Conservation (phyloP, 1,284 basidiomycete species). For the Ustilago curta region DNA sequence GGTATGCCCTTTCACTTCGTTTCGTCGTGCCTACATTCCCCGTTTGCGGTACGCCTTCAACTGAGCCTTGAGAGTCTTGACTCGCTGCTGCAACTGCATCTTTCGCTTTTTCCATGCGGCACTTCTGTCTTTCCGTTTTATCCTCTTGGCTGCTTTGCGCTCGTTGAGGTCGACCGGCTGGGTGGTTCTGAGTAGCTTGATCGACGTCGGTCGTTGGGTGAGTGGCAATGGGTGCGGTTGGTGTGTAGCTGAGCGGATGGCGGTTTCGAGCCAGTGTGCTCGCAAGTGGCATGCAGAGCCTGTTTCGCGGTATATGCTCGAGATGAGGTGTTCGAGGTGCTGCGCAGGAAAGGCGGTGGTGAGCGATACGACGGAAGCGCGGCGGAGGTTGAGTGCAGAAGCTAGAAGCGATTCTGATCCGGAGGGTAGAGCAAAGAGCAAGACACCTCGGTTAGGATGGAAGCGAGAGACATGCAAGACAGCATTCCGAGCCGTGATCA, state of each 20-base stretch:
- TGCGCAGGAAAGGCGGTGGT: constrained; percentile 13
- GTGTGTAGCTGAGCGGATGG: constrained; percentile 19
- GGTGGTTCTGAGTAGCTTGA: constrained; percentile 40
- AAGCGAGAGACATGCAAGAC: constrained; percentile 10
- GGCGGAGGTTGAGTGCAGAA: constrained; percentile 24
- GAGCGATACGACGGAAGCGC: constrained; percentile 29
- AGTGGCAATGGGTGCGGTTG: neutral
- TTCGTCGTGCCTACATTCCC: neutral
- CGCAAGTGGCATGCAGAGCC: constrained; percentile 15
- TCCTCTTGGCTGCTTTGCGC: constrained; percentile 31
- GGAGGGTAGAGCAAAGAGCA: constrained; percentile 39
- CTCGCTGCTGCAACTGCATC: constrained; percentile 13
- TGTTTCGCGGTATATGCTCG: constrained; percentile 26
- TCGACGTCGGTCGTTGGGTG: constrained; percentile 22
- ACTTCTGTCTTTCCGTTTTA: constrained; percentile 22
- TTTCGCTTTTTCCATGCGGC: constrained; percentile 38
- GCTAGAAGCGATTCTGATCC: constrained; percentile 33
- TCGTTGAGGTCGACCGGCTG: constrained; percentile 43
- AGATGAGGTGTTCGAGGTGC: constrained; percentile 9
- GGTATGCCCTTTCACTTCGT: too few species aligned
- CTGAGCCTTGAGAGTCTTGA: constrained; percentile 10
- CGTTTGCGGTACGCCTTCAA: constrained; percentile 8
- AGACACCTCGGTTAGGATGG: neutral
- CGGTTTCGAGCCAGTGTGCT: constrained; percentile 39
- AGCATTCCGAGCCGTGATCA: constrained; percentile 37